Evolutionary conservation across 2,329 filamentous ascomycete genomes (phyloP), one percentile per base, ranked within the genome.

Genomic region (Scytalidium sp.): DNA sequence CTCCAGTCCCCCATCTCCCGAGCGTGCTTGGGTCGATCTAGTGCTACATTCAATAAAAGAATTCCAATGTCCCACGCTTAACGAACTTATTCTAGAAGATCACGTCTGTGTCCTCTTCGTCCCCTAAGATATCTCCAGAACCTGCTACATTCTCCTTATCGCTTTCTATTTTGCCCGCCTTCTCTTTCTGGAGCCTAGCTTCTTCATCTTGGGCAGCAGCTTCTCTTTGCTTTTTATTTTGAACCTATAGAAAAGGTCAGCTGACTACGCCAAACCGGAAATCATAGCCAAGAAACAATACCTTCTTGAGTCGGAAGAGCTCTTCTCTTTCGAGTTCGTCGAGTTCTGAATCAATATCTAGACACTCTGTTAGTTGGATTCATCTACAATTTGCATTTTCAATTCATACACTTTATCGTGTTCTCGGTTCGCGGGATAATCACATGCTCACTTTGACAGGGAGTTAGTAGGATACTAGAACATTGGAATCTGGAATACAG

Each of bases 391-490:
- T 39, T 25, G 8, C 20, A 23, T 25, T 36, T 32, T n/a, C 11
- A 10, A 41, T 29, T 62, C 80, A 59, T 73, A 85, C 85, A 99
- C 74, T 96, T 97, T 76, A 99, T 99, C n/a, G 94, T 99, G 65
- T 97, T 99, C 69, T 99, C 94, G 13, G 94, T 99, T 58, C 94
- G 82, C 11, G 94, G 94, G 63, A 99, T 99, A 60, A 99, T 97
- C 61, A 99, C 90, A 69, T 95, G 88, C 70, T 94, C 89, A 64
- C 83, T 88, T 58, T 20, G 36, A 22, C 41, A n/a, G n/a, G 9
- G 13, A 27, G 19, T 63, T 51, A 64, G 51, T 55, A 41, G 42
- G 17, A 15, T 19, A n/a, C 22, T 2, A 41, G 7, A 3, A 44
- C 13, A 36, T 10, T 7, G 20, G 3, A n/a, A n/a, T 52, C 11